Evolutionary conservation across 345 rosid species (phyloP).

Genomic region (Sonneratia caseolaris): DNA sequence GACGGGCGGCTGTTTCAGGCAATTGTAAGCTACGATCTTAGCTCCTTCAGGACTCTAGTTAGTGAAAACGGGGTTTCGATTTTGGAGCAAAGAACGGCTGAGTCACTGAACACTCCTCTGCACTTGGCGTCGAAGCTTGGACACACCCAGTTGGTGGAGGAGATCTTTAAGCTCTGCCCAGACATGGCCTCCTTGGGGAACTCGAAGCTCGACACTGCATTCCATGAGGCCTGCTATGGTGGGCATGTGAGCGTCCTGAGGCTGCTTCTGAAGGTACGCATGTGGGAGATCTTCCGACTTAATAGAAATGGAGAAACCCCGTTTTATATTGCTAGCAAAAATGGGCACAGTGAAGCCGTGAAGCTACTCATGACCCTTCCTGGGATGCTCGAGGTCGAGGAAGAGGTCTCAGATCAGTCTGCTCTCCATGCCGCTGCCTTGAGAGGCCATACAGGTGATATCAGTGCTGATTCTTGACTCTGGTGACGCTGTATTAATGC

Average conservation of each 20-base stretch:
- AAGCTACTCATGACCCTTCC: background rate
- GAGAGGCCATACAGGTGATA: conserved; percentile 5
- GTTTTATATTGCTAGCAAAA: background rate
- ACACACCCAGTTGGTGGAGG: conserved; percentile 1
- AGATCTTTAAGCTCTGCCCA: background rate
- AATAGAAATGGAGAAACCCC: background rate
- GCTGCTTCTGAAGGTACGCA: conserved; percentile 1
- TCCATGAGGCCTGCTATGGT: conserved; percentile 3
- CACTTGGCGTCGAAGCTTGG: conserved; percentile 1
- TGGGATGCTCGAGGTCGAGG: background rate
- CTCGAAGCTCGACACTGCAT: background rate
- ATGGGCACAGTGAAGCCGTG: conserved; percentile 2
- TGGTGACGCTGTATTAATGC: background rate
- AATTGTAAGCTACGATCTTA: background rate
- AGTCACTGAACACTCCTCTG: background rate
- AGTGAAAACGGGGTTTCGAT: background rate
- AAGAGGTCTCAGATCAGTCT: background rate
- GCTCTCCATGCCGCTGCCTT: background rate
- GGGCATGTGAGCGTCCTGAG: conserved; percentile 2
- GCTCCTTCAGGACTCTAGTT: background rate
- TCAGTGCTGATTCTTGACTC: background rate
- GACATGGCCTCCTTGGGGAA: background rate
- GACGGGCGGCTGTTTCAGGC: conserved; percentile 1
- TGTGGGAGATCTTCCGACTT: background rate
- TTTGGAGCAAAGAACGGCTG: background rate